phyloP scores from a whole-genome alignment of 345 rosid species.

The Aurinia saxatilis region DNA sequence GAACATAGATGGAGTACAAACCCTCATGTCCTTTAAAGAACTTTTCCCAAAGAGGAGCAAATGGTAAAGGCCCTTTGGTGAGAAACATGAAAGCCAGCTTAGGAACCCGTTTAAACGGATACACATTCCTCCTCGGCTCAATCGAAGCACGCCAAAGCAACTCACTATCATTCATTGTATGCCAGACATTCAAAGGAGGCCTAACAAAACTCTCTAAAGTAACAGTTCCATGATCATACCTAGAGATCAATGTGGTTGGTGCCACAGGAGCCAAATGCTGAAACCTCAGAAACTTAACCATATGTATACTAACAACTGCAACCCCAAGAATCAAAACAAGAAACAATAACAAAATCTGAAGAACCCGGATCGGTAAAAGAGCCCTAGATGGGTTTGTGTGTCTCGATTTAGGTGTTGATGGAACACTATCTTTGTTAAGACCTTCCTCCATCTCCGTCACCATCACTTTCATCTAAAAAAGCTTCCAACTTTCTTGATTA shows the following conservation, averaged over 20 bases:
- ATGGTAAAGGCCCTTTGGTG: slow-evolving; percentile 77
- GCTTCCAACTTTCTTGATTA: slow-evolving; percentile 4
- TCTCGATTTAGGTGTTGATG: slow-evolving; percentile 21
- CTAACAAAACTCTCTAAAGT: slow-evolving; percentile 40
- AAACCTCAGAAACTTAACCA: slow-evolving; percentile 31
- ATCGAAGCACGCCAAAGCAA: slow-evolving; percentile 85
- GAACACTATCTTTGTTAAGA: slow-evolving; percentile 27
- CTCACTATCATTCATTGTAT: slow-evolving; percentile 67
- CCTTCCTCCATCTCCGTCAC: slow-evolving; percentile 46
- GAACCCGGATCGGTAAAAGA: slow-evolving; percentile 31
- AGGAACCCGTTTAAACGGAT: slow-evolving; percentile 68
- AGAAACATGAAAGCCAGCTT: slow-evolving; percentile 96
- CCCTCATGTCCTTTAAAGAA: slow-evolving; percentile 67
- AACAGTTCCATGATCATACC: slow-evolving; percentile 23
- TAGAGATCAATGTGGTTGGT: slow-evolving; percentile 29
- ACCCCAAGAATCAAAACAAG: slow-evolving; percentile 43
- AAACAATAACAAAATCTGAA: slow-evolving; percentile 41
- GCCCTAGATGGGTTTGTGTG: slow-evolving; percentile 28
- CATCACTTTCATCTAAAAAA: slow-evolving; percentile 23
- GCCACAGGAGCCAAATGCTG: slow-evolving; percentile 27
- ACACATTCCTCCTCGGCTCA: slow-evolving; percentile 40
- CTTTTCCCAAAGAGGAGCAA: slow-evolving; percentile 89
- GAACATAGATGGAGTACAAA: slow-evolving; percentile 67
- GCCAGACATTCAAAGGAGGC: slow-evolving; percentile 50
- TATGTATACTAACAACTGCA: slow-evolving; percentile 43